phyloP scores from a whole-genome alignment of 1,284 basidiomycete species.

The Tilletia caries region DNA sequence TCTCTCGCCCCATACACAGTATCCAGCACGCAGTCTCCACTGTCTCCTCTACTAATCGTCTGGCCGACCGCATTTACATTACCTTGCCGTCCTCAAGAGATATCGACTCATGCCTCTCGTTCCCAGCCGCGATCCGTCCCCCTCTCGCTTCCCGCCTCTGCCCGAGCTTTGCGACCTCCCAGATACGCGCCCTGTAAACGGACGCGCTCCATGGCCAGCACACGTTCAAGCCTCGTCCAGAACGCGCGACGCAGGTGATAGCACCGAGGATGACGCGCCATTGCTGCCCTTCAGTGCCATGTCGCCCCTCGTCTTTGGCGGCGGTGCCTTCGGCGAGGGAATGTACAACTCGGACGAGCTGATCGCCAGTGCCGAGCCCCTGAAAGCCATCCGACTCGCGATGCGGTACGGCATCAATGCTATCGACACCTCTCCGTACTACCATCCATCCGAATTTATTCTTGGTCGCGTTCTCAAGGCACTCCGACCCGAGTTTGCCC shows the following conservation, averaged over 20 bases:
- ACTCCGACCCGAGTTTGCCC: conserved; percentile 40
- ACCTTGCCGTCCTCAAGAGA: no score
- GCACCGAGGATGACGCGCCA: not conserved
- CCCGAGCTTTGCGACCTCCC: conserved; percentile 7
- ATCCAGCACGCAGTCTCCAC: no score
- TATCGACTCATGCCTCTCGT: conserved; percentile 8
- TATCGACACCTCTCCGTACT: conserved; percentile 78
- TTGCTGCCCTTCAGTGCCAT: conserved; percentile 10
- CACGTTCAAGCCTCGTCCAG: not conserved
- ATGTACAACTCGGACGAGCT: conserved; percentile 43
- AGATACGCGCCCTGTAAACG: not conserved
- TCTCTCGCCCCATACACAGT: no score
- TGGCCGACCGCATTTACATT: not conserved
- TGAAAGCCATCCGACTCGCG: conserved; percentile 61
- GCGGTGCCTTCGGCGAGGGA: conserved; percentile 44
- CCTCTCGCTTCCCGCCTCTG: conserved; percentile 6
- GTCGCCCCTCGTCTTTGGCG: conserved; percentile 46
- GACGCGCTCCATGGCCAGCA: conserved; percentile 8
- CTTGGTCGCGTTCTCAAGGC: conserved; percentile 63
- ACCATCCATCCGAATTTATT: conserved; percentile 84
- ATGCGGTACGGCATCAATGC: conserved; percentile 76
- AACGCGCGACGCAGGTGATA: no score
- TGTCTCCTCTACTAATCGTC: not conserved
- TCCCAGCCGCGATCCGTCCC: conserved; percentile 10
- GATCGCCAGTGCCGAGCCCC: conserved; percentile 18